Base-by-base conservation (phyloP, 2,329 filamentous ascomycete species). In the Neophaeococcomyces aloes region DNA sequence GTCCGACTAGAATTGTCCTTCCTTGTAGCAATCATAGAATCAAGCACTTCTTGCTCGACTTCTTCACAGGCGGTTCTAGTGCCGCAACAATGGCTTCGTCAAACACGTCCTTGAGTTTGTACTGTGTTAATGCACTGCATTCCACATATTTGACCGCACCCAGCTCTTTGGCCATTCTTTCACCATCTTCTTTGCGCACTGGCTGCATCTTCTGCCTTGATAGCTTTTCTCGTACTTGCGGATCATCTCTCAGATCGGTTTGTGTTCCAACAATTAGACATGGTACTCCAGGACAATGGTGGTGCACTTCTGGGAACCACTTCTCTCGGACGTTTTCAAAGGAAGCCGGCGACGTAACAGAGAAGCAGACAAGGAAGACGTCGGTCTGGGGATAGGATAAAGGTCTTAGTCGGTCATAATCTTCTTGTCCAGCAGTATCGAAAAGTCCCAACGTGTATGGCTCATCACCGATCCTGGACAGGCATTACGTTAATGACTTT, bases 311-410 rank as follows among this genome's bases (percentile, higher is more conserved):
- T 35, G 91, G 91, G 59, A 95, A 94, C 89, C 88, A 95, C 68
- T 95, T 95, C 74, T 95, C 89, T 59, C 88, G 81, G 40, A 96
- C 91, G 82, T 98, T 98, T 65, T 98, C 91, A 65, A 98, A 98
- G 6, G 88, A 95, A 31, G 91, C 88, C 31, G 89, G 91, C 35
- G 89, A 95, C 45, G 88, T 95, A 61, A 98, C 88, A 61, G 87
- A 94, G 68, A 96, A 98, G 74, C 91, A 98, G 57, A 98, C 88
- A 48, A 98, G 82, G 71, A 98, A 96, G 54, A 96, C 91, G 61
- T 96, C 91, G 57, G 91, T 96, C 70, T 96, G 91, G 1, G 91
- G 91, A 65, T 98, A 98, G 51, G 91, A 96, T 48, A 96, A 78
- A 37, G 91, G 91, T 60, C 91, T 85, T 53, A 98, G 79, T 58